Conservation (phyloP, 2,329 filamentous ascomycete species). For the Aureobasidium mangrovei region DNA sequence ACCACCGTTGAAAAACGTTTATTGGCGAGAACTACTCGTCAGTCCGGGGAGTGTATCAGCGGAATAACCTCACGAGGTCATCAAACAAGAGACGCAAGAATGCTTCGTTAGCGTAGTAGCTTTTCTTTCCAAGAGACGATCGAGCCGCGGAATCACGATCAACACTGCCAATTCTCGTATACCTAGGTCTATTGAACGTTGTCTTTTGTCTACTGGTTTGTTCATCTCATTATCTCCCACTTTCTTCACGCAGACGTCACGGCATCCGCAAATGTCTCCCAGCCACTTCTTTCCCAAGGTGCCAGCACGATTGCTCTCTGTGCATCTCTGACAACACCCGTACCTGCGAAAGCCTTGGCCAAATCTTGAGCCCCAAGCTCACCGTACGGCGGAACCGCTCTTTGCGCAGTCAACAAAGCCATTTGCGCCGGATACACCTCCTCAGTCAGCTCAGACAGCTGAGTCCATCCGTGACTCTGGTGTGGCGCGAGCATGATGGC, state of each 20-base stretch:
- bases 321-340: slow-evolving; percentile 61
- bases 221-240: too few relatives aligned
- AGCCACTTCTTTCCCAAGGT: slow-evolving; percentile 64
- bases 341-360: slow-evolving; percentile 64
- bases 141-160: too few relatives aligned
- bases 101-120: too few relatives aligned
- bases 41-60: too few relatives aligned
- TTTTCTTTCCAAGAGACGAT: too few relatives aligned
- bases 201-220: too few relatives aligned
- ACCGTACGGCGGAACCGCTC: slow-evolving; percentile 64
- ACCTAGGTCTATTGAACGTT: too few relatives aligned
- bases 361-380: slow-evolving; percentile 60
- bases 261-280: slow-evolving; percentile 44
- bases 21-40: too few relatives aligned
- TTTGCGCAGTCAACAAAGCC: slow-evolving; percentile 69
- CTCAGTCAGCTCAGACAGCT: slow-evolving; percentile 55
- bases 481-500: slow-evolving; percentile 75
- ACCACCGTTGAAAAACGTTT: too few relatives aligned
- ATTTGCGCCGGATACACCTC: slow-evolving; percentile 57
- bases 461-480: slow-evolving; percentile 71
- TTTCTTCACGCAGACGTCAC: slow-evolving; percentile 6
- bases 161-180: too few relatives aligned
- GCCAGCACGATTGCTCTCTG: slow-evolving; percentile 70
- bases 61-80: too few relatives aligned
- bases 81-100: too few relatives aligned